Evolutionary conservation across 768 basidiomycete genomes (phyloP).

Genomic region (Tricholoma terreum): DNA sequence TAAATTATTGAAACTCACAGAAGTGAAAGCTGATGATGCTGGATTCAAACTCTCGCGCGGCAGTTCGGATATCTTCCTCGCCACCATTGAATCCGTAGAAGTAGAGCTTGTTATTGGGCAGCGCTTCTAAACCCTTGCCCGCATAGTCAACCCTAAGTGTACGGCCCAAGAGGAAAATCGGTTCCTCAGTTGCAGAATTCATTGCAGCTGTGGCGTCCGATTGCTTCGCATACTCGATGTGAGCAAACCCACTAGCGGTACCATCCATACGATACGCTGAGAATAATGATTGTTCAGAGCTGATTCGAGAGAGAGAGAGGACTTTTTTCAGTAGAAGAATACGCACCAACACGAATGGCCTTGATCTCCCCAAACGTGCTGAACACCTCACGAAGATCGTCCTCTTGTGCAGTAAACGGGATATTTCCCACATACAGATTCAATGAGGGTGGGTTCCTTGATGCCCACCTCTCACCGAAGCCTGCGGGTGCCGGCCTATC

Average conservation of each 20-base stretch:
- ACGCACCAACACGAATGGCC: conserved; percentile 41
- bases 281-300: too few species aligned
- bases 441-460: conserved; percentile 26
- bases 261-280: conserved; percentile 34
- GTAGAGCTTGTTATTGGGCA: conserved; percentile 30
- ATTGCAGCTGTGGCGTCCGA: conserved; percentile 37
- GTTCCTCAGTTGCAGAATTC: conserved; percentile 37
- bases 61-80: conserved; percentile 19
- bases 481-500: background rate
- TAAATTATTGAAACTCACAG: conserved; percentile 22
- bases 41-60: conserved; percentile 25
- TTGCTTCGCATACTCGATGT: conserved; percentile 38
- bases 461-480: background rate
- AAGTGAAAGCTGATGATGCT: conserved; percentile 26
- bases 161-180: conserved; percentile 47
- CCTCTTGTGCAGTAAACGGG: conserved; percentile 43
- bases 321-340: background rate
- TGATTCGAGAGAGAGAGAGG: too few species aligned
- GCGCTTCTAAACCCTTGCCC: background rate
- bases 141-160: conserved; percentile 43
- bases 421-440: conserved; percentile 51
- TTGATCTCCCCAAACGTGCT: conserved; percentile 40
- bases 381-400: conserved; percentile 40
- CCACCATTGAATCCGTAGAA: conserved; percentile 25
- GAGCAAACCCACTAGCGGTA: conserved; percentile 40